Base-by-base conservation (phyloP, 805 yeast genomes). In the Suhomyces kilbournensis region DNA sequence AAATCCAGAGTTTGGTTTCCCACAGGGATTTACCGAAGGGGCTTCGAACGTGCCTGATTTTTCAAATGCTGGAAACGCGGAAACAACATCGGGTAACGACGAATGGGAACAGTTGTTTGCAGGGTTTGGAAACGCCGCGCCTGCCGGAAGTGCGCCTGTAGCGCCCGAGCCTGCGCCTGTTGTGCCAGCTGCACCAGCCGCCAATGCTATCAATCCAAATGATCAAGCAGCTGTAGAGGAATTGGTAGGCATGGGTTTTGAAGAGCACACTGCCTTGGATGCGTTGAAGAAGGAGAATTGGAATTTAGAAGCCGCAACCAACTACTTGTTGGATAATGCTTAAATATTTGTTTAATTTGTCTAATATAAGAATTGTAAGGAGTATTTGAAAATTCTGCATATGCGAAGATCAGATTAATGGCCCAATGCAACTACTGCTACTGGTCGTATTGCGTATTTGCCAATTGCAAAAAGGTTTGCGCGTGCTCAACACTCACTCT, bases 21-120 rank as follows among this genome's bases (percentile, higher is more conserved):
- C 66, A 15, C 61, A 67, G 42, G 71, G 64, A 9, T 71, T 71
- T 53, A 69, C 72, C n/a, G 60, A 46, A 35, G 47, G 45, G 15
- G 51, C 28, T 7, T 52, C 55, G 4, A 53, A 55, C 12, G 55
- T 49, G 8, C 55, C 63, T 2, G 57, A 56, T 19, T 63, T 60
- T 40, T 47, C 53, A 30, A 54, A 54, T 22, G 54, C 56, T 20
- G 30, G 44, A 5, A 40, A 51, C 3, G 49, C 54, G 6, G 38
- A 42, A 1, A 52, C 46, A 8, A 51, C 55, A 4, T 52, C 60
- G 14, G 53, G 71, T 28, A 79, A 76, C 49, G 96, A 90, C 62
- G 97, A 91, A 67, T 91, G 97, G 97, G 97, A 91, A 63, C 92
- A 90, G 70, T 79, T 91, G 23, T 91, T 91, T 72, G 93, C 96